Percentiles rank a stretch among this genome's conserved stretches.
phyloP scores from a whole-genome alignment of 2,329 filamentous ascomycete species.

The Pseudogymnoascus sp. region DNA sequence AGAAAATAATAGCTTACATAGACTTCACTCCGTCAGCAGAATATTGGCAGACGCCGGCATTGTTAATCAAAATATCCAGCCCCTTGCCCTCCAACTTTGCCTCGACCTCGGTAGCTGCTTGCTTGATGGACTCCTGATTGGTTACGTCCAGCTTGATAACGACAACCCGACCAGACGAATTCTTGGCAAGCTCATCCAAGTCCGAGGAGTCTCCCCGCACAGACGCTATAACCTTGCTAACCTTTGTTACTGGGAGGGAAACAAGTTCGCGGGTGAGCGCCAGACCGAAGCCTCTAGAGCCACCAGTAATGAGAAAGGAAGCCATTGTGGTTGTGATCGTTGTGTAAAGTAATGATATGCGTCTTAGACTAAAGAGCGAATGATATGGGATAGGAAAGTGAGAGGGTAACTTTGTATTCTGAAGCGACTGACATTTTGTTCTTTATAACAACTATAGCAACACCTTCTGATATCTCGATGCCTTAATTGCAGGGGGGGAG shows the following conservation, averaged over 20 bases:
- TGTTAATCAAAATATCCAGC: slow-evolving; percentile 41
- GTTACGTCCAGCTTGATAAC: slow-evolving; percentile 35
- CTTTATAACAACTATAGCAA: not conserved
- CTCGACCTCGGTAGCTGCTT: slow-evolving; percentile 31
- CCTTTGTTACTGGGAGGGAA: slow-evolving; percentile 27
- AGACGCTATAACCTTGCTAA: slow-evolving; percentile 36
- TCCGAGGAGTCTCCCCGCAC: slow-evolving; percentile 30
- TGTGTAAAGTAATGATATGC: not conserved
- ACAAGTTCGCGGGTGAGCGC: slow-evolving; percentile 26
- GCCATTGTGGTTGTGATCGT: slow-evolving; percentile 22
- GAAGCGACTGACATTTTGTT: not conserved
- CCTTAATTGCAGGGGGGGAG: not conserved
- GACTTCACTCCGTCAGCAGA: slow-evolving; percentile 13
- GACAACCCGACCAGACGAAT: slow-evolving; percentile 31
- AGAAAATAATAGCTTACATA: slow-evolving; percentile 5
- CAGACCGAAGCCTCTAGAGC: slow-evolving; percentile 31
- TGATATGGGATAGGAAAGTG: not conserved
- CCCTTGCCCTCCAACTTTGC: slow-evolving; percentile 31
- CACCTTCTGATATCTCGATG: not conserved
- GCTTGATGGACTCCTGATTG: slow-evolving; percentile 28
- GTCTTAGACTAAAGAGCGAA: not conserved
- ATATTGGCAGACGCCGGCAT: slow-evolving; percentile 31
- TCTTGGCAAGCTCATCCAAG: slow-evolving; percentile 31
- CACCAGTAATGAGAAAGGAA: slow-evolving; percentile 33
- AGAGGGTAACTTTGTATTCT: not conserved